Percentiles rank a stretch among this genome's conserved stretches.
Evolutionary conservation across 495 filamentous ascomycete species (phyloP).

Genomic region (Rhypophila decipiens): DNA sequence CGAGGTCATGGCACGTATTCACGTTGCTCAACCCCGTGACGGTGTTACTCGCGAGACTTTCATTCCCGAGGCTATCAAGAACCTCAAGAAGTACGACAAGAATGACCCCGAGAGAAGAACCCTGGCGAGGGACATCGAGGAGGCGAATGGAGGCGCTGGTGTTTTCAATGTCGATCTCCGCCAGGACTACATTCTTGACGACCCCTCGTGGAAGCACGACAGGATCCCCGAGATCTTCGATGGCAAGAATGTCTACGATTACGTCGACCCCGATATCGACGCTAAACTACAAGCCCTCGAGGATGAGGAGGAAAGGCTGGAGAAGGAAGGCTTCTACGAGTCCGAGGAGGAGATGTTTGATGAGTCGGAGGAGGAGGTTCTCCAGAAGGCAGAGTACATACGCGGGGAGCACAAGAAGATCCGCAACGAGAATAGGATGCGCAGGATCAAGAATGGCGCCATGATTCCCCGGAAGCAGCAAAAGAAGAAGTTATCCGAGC

Average conservation of each 20-base stretch:
- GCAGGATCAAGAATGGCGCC: slow-evolving; percentile 95
- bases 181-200: slow-evolving; percentile 74
- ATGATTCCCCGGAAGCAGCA: slow-evolving; percentile 73
- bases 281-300: slow-evolving; percentile 83
- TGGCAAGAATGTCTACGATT: slow-evolving; percentile 95
- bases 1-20: slow-evolving; percentile 86
- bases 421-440: slow-evolving; percentile 84
- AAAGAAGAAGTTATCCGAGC: slow-evolving; percentile 71
- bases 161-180: slow-evolving; percentile 91
- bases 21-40: slow-evolving; percentile 86
- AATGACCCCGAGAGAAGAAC: slow-evolving; percentile 72
- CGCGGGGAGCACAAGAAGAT: slow-evolving; percentile 84
- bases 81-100: slow-evolving; percentile 80
- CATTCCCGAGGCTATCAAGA: slow-evolving; percentile 80
- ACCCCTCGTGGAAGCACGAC: slow-evolving; percentile 91
- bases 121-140: slow-evolving; percentile 82
- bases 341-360: slow-evolving; percentile 61
- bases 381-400: slow-evolving; percentile 90
- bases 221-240: slow-evolving; percentile 85
- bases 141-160: slow-evolving; percentile 87
- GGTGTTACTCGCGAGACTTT: slow-evolving; percentile 72
- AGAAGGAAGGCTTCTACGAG: slow-evolving; percentile 77
- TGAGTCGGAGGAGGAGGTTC: slow-evolving; percentile 75
- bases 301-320: slow-evolving; percentile 86
- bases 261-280: slow-evolving; percentile 94